Base-by-base conservation (phyloP, 805 yeast species). In the Monosporozyma solicola region DNA sequence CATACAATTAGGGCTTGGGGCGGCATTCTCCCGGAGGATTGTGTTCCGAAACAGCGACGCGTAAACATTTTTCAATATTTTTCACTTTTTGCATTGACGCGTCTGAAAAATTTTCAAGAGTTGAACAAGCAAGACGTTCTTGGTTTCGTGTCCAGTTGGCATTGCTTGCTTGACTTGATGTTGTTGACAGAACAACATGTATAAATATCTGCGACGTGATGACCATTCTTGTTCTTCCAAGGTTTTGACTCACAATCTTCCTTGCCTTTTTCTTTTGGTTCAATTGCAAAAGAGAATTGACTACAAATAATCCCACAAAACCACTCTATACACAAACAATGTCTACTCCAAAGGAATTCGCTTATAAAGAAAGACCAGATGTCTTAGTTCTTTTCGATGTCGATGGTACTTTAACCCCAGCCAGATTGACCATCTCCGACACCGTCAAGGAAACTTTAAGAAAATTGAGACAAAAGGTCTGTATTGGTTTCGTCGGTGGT, bases 341-440 rank as follows among this genome's bases (percentile, higher is more conserved):
- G 33, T 53, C 60, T 50, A 41, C 62, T 80, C 52, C 52, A 41
- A 10, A 47, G n/a, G 82, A 85, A 59, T 87, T 85, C 67, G 72
- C 88, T 41, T 74, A 85, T 68, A 84, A 82, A 72, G 86, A 87
- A 75, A 78, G 84, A 61, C 95, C 95, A 68, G 85, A 88, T 63
- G 85, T 88, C 58, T 78, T 94, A 66, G 95, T 88, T 61, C 82
- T 94, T 60, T 94, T 94, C 74, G 99, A 94, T 67, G 99, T 94
- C 61, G 99, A 94, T 71, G 99, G 97, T 61, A 94, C 99, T 54
- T 80, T 94, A 72, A 92, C 98, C 44, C 99, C 98, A 61, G 98
- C 99, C 53, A 89, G 99, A 78, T 80, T 84, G 69, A 71, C 67
- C 41, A 73, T 86, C 62, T 82, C 90, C 57, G 80, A 81, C 64